Conservation (phyloP, 2,329 filamentous ascomycete species). For the Podosphaera aphanis region DNA sequence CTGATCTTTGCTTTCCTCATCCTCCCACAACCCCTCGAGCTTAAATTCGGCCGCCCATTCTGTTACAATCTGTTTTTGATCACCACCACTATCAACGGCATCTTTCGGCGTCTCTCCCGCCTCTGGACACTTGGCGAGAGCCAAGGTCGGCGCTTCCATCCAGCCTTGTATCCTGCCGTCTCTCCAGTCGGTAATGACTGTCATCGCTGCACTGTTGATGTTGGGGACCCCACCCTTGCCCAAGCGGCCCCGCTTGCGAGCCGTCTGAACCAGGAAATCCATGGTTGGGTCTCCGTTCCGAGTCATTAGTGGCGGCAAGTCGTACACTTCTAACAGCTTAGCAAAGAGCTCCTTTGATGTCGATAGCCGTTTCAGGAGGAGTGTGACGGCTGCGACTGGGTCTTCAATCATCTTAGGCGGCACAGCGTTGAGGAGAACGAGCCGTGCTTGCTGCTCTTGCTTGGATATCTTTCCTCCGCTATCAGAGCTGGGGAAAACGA, state of each 20-base stretch:
- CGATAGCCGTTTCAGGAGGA: conserved; percentile 64
- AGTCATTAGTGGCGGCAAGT: conserved; percentile 54
- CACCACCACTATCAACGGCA: conserved; percentile 25
- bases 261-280: conserved; percentile 86
- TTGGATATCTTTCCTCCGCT: conserved; percentile 28
- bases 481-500: conserved; percentile 62
- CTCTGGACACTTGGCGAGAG: conserved; percentile 22
- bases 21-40: conserved; percentile 76
- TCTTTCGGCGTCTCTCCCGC: conserved; percentile 15
- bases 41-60: conserved; percentile 92
- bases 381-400: conserved; percentile 61
- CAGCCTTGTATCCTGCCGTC: conserved; percentile 88
- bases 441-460: conserved; percentile 55
- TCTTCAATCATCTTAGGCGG: conserved; percentile 89
- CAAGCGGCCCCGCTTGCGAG: conserved; percentile 71
- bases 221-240: conserved; percentile 83
- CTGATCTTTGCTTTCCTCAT: conserved; percentile 19
- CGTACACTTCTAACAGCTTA: conserved; percentile 65
- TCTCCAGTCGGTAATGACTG: conserved; percentile 88
- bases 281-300: conserved; percentile 54
- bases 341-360: conserved; percentile 48
- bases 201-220: conserved; percentile 64
- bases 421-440: conserved; percentile 74
- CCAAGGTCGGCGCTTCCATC: conserved; percentile 51
- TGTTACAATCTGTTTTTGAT: conserved; percentile 71